Conservation (phyloP, 2,329 filamentous ascomycete genomes). For the Alternaria arborescens region DNA sequence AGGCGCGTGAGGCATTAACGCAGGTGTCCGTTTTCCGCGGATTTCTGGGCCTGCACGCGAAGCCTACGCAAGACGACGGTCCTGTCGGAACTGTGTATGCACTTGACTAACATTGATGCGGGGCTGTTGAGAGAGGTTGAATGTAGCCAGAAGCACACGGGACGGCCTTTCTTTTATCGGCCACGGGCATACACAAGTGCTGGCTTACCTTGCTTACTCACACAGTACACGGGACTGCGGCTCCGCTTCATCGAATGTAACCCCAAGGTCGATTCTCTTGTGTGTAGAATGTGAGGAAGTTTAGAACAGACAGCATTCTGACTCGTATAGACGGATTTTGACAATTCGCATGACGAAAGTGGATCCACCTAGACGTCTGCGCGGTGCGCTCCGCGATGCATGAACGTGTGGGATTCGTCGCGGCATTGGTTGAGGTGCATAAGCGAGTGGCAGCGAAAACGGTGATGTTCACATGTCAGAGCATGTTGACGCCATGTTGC, state of each 20-base stretch:
- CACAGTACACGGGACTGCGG: background rate
- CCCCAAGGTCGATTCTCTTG: no score
- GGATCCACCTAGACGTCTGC: constrained; percentile 4
- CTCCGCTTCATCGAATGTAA: no score
- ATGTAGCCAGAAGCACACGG: background rate
- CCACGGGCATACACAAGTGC: background rate
- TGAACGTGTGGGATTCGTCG: constrained; percentile 16
- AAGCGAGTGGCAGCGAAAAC: constrained; percentile 21
- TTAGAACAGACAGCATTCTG: background rate
- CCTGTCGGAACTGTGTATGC: background rate
- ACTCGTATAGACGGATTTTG: background rate
- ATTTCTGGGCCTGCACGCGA: background rate
- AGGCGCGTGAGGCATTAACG: background rate
- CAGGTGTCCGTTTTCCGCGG: background rate
- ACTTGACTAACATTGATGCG: background rate
- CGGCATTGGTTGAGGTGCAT: constrained; percentile 13
- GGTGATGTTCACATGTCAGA: constrained; percentile 11
- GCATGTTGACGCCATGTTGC: constrained; percentile 22
- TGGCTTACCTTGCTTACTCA: background rate
- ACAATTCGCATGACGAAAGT: background rate
- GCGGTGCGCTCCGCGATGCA: constrained; percentile 18
- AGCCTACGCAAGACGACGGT: background rate
- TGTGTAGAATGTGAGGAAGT: background rate
- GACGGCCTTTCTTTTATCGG: background rate
- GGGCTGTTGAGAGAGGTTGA: background rate